These are phyloP conservation scores for Erodium chrysanthum DNA, from an alignment of 441 rosid species.

Conservation along the genomic window DNA sequence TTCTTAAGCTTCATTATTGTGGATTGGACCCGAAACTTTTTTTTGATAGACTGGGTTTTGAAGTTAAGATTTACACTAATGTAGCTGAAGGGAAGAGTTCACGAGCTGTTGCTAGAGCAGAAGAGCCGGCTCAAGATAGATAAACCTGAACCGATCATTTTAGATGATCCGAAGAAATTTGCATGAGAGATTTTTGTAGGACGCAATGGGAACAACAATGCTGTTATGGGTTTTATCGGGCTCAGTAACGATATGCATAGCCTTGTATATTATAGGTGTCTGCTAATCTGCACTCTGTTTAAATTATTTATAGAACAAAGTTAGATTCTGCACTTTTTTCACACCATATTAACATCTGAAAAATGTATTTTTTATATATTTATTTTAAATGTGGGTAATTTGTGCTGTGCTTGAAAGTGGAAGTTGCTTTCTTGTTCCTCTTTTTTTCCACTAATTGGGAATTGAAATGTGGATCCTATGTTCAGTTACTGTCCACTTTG, in stretches of 20 bases:
- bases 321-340: too few relatives aligned
- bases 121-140: conserved; percentile 42
- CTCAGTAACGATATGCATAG: background rate
- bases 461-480: background rate
- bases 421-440: background rate
- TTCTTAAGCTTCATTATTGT: background rate
- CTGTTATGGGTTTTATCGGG: background rate
- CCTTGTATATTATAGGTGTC: background rate
- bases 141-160: conserved; percentile 16
- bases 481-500: background rate
- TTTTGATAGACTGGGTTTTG: background rate
- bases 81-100: conserved; percentile 64
- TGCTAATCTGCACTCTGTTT: background rate
- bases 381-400: too few relatives aligned
- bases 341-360: too few relatives aligned
- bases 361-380: too few relatives aligned
- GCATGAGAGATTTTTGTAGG: background rate
- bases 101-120: conserved; percentile 43
- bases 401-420: background rate
- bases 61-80: conserved; percentile 16
- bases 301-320: too few relatives aligned
- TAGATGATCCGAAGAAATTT: conserved; percentile 5
- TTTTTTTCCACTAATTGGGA: too few relatives aligned
- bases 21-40: background rate
- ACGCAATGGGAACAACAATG: background rate